Evolutionary conservation across 345 rosid species (phyloP).

Genomic region (Eucalyptus lansdowneana): DNA sequence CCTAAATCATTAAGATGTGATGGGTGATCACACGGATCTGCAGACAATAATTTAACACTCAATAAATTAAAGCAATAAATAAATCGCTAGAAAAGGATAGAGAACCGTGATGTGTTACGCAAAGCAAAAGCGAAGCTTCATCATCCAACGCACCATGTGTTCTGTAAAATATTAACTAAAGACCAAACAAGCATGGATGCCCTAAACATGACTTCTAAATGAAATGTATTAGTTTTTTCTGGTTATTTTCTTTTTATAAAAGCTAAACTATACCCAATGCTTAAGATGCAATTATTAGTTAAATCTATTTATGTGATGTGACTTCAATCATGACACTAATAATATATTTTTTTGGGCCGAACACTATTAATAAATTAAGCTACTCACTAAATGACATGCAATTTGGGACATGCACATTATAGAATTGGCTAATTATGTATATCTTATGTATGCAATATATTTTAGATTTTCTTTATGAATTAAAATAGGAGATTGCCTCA

Average conservation of each 20-base stretch:
- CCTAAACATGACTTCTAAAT: background rate
- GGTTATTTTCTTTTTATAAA: background rate
- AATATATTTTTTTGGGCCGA: too few relatives aligned
- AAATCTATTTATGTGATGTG: background rate
- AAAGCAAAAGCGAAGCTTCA: background rate
- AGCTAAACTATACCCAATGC: background rate
- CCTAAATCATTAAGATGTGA: background rate
- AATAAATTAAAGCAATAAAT: background rate
- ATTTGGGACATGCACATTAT: background rate
- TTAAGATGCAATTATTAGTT: background rate
- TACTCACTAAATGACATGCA: background rate
- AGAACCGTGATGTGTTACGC: background rate
- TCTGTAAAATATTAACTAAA: background rate
- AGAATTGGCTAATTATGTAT: background rate
- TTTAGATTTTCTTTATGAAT: background rate
- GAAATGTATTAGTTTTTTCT: background rate
- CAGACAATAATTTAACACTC: rapidly evolving
- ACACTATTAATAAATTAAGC: background rate
- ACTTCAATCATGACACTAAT: background rate
- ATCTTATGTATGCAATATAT: background rate
- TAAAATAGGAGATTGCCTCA: background rate
- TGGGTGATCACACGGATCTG: rapidly evolving
- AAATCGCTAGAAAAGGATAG: background rate
- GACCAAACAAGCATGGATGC: background rate
- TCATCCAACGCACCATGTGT: background rate